These are phyloP conservation scores for Sarcomyxa edulis DNA, from an alignment of 768 basidiomycete species.

Conservation along the genomic window DNA sequence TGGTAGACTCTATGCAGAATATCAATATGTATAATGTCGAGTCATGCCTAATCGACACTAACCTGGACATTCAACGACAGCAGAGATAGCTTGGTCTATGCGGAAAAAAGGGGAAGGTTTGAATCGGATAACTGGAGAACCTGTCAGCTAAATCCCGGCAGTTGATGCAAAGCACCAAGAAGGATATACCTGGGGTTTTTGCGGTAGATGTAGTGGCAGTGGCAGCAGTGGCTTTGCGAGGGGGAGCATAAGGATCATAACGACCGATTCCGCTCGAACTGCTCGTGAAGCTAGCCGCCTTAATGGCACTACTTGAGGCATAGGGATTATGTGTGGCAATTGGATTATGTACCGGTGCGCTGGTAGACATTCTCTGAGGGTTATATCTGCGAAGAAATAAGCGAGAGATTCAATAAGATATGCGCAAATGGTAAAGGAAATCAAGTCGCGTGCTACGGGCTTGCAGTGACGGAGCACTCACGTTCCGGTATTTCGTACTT, in stretches of 20 bases:
- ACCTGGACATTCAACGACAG: slow-evolving; percentile 78
- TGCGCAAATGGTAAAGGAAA: too few relatives aligned
- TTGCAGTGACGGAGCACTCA: too few relatives aligned
- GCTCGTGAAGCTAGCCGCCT: slow-evolving; percentile 24
- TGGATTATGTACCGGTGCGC: slow-evolving; percentile 7
- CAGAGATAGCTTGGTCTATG: slow-evolving; percentile 60
- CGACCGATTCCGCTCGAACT: slow-evolving; percentile 34
- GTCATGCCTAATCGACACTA: slow-evolving; percentile 12
- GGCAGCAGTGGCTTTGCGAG: slow-evolving; percentile 35
- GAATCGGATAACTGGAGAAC: slow-evolving; percentile 58
- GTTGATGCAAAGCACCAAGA: slow-evolving; percentile 7
- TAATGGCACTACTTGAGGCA: slow-evolving; percentile 13
- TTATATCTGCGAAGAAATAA: slow-evolving; percentile 5
- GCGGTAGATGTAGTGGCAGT: slow-evolving; percentile 27
- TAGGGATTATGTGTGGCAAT: slow-evolving; percentile 8
- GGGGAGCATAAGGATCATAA: slow-evolving; percentile 66
- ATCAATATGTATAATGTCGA: slow-evolving; percentile 1
- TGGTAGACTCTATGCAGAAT: slow-evolving; percentile 58
- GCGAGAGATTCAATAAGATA: too few relatives aligned
- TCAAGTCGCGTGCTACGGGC: too few relatives aligned
- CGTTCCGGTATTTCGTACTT: slow-evolving; percentile 63
- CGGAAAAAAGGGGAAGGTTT: slow-evolving; percentile 77
- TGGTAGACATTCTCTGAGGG: slow-evolving; percentile 8
- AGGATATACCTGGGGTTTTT: slow-evolving; percentile 23
- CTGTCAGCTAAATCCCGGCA: slow-evolving; percentile 14